phyloP scores from a whole-genome alignment of 2,329 filamentous ascomycete genomes.

The Scedosporium dehoogii region DNA sequence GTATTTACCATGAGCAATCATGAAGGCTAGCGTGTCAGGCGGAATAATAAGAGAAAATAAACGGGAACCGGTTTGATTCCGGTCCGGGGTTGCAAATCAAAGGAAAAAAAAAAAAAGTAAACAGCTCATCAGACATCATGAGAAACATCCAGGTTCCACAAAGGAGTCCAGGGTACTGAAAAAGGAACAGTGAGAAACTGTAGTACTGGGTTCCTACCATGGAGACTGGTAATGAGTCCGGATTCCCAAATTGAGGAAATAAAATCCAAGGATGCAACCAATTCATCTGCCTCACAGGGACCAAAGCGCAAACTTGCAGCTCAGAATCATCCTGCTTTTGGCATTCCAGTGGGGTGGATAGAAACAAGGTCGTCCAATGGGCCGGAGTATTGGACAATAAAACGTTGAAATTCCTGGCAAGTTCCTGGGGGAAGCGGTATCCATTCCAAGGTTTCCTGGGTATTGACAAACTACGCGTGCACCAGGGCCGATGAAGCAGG shows the following conservation, averaged over 20 bases:
- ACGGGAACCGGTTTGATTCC: neutral
- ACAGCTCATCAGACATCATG: neutral
- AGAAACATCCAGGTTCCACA: neutral
- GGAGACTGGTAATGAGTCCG: neutral
- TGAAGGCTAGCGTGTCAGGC: neutral
- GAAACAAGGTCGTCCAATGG: neutral
- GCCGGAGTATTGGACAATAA: neutral
- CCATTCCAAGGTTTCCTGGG: neutral
- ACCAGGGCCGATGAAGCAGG: neutral
- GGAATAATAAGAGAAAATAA: neutral
- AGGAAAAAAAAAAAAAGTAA: neutral
- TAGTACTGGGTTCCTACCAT: neutral
- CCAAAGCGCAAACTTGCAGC: slow-evolving; percentile 6
- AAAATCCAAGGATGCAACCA: neutral
- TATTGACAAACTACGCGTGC: neutral
- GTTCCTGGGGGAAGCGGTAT: neutral
- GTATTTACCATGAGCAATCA: neutral
- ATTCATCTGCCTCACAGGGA: neutral
- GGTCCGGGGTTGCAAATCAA: neutral
- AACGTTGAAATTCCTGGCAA: neutral
- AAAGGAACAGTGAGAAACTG: neutral
- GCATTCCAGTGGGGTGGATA: neutral
- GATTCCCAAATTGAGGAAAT: neutral
- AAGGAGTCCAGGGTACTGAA: neutral
- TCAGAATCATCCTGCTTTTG: neutral